These are phyloP conservation scores for Saturnispora dispora DNA, from an alignment of 805 yeast species.

Conservation along the genomic window DNA sequence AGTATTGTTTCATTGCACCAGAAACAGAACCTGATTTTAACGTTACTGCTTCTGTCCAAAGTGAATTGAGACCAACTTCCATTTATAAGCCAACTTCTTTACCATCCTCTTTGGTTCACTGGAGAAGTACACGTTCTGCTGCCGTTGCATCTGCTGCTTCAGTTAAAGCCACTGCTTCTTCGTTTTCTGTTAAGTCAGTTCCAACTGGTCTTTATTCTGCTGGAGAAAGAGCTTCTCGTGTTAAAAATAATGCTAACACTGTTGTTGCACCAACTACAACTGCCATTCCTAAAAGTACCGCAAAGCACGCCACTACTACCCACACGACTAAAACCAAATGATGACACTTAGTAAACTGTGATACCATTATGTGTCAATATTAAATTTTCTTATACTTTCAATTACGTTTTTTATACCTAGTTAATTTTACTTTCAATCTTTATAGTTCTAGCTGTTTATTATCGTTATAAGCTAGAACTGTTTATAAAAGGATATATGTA, in stretches of 20 bases:
- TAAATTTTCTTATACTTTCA: background rate
- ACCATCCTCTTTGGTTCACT: slow-evolving; percentile 11
- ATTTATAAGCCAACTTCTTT: slow-evolving; percentile 12
- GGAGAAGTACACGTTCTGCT: slow-evolving; percentile 8
- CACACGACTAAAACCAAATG: background rate
- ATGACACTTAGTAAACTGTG: background rate
- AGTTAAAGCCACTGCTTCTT: slow-evolving; percentile 4
- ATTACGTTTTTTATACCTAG: background rate
- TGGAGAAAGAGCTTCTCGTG: slow-evolving; percentile 1
- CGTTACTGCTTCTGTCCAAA: slow-evolving; percentile 1
- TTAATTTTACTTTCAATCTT: background rate
- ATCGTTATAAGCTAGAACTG: background rate
- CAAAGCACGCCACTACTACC: background rate
- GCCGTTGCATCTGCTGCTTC: slow-evolving; percentile 2
- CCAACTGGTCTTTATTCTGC: background rate
- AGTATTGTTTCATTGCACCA: slow-evolving; percentile 45
- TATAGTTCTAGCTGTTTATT: background rate
- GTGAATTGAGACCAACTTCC: slow-evolving; percentile 13
- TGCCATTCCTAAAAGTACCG: background rate
- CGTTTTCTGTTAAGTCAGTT: slow-evolving; percentile 5
- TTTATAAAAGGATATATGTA: background rate
- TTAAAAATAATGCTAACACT: slow-evolving; percentile 6
- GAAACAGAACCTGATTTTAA: slow-evolving; percentile 4
- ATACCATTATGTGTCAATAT: background rate
- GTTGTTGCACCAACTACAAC: background rate